Percentiles rank a stretch among this genome's conserved stretches.
phyloP scores from a whole-genome alignment of 2,329 filamentous ascomycete genomes.

The Phialemoniopsis sp. region DNA sequence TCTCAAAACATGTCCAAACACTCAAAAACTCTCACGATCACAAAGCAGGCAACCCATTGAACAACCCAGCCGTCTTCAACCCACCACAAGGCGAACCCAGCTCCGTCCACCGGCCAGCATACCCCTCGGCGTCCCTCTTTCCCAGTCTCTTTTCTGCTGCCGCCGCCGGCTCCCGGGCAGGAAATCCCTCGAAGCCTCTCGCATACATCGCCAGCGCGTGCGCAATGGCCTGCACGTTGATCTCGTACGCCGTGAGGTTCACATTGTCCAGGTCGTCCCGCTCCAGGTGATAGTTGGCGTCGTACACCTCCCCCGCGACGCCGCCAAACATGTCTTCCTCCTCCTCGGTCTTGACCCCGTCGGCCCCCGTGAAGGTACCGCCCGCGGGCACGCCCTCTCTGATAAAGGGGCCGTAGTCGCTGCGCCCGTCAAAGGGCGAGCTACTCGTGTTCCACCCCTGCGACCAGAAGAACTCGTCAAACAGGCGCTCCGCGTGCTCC shows the following conservation, averaged over 20 bases:
- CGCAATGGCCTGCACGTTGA: conserved; percentile 52
- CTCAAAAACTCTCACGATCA: too few relatives aligned
- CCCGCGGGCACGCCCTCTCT: conserved; percentile 60
- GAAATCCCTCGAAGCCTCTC: conserved; percentile 29
- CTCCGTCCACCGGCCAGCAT: too few relatives aligned
- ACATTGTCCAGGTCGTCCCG: conserved; percentile 48
- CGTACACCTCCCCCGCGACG: conserved; percentile 43
- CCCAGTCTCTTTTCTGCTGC: too few relatives aligned
- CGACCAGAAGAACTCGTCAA: conserved; percentile 39
- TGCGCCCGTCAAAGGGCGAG: conserved; percentile 53
- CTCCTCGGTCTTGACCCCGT: conserved; percentile 46
- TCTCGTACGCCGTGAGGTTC: conserved; percentile 45
- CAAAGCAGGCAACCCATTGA: too few relatives aligned
- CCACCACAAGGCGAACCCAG: too few relatives aligned
- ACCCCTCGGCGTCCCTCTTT: too few relatives aligned
- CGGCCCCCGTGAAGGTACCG: conserved; percentile 58
- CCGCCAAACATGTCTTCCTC: conserved; percentile 60
- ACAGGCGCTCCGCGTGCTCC: conserved; percentile 46
- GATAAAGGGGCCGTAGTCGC: conserved; percentile 66
- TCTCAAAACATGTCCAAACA: too few relatives aligned
- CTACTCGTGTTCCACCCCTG: conserved; percentile 31
- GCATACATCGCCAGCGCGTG: conserved; percentile 47
- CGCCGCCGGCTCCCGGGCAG: neutral
- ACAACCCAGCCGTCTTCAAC: too few relatives aligned
- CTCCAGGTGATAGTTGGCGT: conserved; percentile 40